Evolutionary conservation across 2,329 filamentous ascomycete species (phyloP).

Genomic region (Verruconis gallopava): DNA sequence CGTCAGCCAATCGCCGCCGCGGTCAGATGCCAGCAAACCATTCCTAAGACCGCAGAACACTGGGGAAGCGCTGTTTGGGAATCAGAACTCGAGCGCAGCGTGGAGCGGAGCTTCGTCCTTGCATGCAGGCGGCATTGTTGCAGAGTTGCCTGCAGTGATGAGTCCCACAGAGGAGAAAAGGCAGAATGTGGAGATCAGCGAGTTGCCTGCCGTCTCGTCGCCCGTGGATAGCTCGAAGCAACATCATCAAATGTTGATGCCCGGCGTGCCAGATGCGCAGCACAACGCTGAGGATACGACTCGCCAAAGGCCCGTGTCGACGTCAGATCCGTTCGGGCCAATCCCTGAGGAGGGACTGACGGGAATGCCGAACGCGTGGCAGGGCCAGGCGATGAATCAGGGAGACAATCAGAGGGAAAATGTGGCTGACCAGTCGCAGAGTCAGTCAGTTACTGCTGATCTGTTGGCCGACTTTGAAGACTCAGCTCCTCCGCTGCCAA

Average conservation of each 20-base stretch:
- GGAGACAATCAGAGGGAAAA: slow-evolving; percentile 17
- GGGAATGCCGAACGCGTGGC: slow-evolving; percentile 16
- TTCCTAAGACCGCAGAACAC: slow-evolving; percentile 10
- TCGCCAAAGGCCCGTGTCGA: slow-evolving; percentile 6
- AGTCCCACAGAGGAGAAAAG: not conserved
- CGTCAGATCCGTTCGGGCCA: not conserved
- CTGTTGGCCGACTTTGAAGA: slow-evolving; percentile 7
- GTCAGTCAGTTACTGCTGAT: slow-evolving; percentile 14
- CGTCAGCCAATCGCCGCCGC: slow-evolving; percentile 1
- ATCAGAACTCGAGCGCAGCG: slow-evolving; percentile 6
- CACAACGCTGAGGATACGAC: not conserved
- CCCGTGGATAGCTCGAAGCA: slow-evolving; percentile 10
- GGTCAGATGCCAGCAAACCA: slow-evolving; percentile 3
- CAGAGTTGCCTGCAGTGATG: not conserved
- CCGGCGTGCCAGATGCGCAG: not conserved
- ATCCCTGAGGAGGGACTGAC: slow-evolving; percentile 14
- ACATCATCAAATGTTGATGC: too few relatives aligned
- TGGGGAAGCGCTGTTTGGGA: slow-evolving; percentile 7
- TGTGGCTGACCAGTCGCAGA: slow-evolving; percentile 18
- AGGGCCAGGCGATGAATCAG: slow-evolving; percentile 14
- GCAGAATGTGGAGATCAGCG: not conserved
- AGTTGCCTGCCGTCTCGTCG: slow-evolving; percentile 3
- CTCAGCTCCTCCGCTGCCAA: slow-evolving; percentile 21
- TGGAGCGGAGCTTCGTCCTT: slow-evolving; percentile 1
- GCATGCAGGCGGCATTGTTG: not conserved